A percentile compares a stretch with the other conserved stretches of the same genome.
Evolutionary conservation across 2,329 filamentous ascomycete species (phyloP).

Genomic region (Aspergillus floridensis): DNA sequence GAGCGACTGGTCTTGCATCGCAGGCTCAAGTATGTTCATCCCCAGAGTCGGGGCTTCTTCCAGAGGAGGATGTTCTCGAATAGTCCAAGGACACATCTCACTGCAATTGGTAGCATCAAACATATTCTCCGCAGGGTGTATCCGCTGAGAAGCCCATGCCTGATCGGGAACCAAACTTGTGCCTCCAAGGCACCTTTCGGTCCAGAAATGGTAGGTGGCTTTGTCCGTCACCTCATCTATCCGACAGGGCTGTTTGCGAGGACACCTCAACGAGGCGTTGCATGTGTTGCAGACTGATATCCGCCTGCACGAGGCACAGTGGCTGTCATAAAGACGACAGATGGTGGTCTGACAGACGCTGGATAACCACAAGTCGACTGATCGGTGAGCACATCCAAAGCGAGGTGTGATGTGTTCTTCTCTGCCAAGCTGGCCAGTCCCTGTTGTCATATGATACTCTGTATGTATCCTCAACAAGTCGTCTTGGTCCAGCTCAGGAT

Average conservation of each 20-base stretch:
- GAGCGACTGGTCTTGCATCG: conserved; percentile 31
- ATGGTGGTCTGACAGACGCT: conserved; percentile 39
- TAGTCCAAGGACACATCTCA: conserved; percentile 41
- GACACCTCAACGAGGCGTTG: conserved; percentile 33
- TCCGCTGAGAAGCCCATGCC: conserved; percentile 36
- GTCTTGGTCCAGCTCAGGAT: conserved; percentile 33
- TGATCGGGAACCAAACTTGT: conserved; percentile 27
- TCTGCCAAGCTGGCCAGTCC: conserved; percentile 35
- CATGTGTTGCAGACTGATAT: conserved; percentile 39
- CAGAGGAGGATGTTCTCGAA: conserved; percentile 38
- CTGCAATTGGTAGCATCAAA: conserved; percentile 38
- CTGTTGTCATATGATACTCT: conserved; percentile 37
- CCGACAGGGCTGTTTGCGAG: conserved; percentile 32
- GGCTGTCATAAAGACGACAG: conserved; percentile 34
- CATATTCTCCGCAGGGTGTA: conserved; percentile 36
- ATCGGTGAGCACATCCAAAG: conserved; percentile 41
- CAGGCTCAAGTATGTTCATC: conserved; percentile 34
- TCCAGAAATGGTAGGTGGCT: conserved; percentile 38
- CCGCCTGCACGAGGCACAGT: conserved; percentile 35
- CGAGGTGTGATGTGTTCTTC: conserved; percentile 40
- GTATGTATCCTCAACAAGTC: conserved; percentile 35
- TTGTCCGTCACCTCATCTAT: conserved; percentile 23
- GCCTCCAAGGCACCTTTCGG: conserved; percentile 34
- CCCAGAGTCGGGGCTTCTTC: conserved; percentile 31
- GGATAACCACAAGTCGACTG: conserved; percentile 40